Evolutionary conservation across 2,329 filamentous ascomycete species (phyloP), one percentile per base, ranked within the genome.

Genomic region (Apiospora arundinis): DNA sequence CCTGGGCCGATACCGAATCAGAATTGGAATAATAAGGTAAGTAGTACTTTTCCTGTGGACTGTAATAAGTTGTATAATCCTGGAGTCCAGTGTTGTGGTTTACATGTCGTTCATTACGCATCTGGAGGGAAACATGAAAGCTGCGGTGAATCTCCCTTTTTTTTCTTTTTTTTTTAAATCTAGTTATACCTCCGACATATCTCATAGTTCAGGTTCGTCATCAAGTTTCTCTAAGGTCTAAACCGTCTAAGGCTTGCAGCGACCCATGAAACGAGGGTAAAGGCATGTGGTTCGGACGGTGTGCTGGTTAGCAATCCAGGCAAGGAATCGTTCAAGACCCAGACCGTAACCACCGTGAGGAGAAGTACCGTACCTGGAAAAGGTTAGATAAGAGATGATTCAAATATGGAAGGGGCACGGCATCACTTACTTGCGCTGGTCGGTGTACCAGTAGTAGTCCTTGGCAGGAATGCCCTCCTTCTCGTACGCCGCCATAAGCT

Each of bases 381-480:
- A 73, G 16, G 63, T n/a, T 12, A 63, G 56, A 63, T 40, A 23
- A n/a, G 21, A 4, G 56, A 56, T 0, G 40, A n/a, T 37, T 77
- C 60, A 73, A 48, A 73, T 32, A 65, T 49, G 42, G 11, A 8
- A 4, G n/a, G 6, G 11, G 32, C 9, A 18, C 18, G 46, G 37
- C 45, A 69, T 5, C 49, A 90, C 92, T 87, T 84, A 95, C 93
- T 96, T 97, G 81, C 95, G 89, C 89, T 97, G 95, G 84, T 98
- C 96, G 44, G 95, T 97, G 86, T 98, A 99, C 96, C 96, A 99
- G 88, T 97, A 98, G 85, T 98, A 98, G 65, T 92, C 91, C 77
- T 89, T 89, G 25, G 95, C 90, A 77, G 93, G 91, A 81, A 98
- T 97, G 52, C 92, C 92, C 83, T 98, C 93, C 74, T 92, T 90